Conservation (phyloP, 148 eudicot genomes). For the Gaultheria prostrata region DNA sequence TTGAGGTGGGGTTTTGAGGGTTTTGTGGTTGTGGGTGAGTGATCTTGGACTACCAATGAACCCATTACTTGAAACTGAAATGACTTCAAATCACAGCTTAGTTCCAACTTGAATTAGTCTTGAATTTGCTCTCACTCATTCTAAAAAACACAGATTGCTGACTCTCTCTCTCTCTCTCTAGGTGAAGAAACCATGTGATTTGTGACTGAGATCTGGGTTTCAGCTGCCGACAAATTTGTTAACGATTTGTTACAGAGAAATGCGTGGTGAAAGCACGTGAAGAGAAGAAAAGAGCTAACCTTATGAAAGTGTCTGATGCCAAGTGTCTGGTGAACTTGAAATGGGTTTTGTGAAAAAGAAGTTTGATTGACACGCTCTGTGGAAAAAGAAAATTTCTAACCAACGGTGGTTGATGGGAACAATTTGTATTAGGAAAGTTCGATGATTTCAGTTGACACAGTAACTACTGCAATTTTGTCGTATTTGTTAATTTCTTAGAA, state of each 20-base stretch:
- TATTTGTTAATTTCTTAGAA: background rate
- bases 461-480: background rate
- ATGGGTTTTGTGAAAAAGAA: background rate
- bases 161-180: background rate
- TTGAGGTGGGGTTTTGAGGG: conserved; percentile 18
- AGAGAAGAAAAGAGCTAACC: background rate
- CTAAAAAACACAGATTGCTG: background rate
- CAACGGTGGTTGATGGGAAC: background rate
- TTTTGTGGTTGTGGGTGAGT: conserved; percentile 22
- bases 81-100: background rate
- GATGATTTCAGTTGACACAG: background rate
- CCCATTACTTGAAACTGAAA: background rate
- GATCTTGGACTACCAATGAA: conserved; percentile 27
- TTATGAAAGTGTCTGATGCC: background rate
- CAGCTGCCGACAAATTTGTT: background rate
- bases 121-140: background rate
- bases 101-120: background rate
- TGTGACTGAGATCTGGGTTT: background rate
- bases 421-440: background rate
- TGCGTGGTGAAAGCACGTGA: conserved; percentile 11
- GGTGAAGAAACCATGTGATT: background rate
- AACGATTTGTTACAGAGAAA: background rate
- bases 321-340: background rate
- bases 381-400: background rate
- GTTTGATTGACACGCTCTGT: background rate